Percentiles rank a stretch among this genome's conserved stretches.
Evolutionary conservation across 2,329 filamentous ascomycete species (phyloP).

Genomic region (Microsporum audouinii): DNA sequence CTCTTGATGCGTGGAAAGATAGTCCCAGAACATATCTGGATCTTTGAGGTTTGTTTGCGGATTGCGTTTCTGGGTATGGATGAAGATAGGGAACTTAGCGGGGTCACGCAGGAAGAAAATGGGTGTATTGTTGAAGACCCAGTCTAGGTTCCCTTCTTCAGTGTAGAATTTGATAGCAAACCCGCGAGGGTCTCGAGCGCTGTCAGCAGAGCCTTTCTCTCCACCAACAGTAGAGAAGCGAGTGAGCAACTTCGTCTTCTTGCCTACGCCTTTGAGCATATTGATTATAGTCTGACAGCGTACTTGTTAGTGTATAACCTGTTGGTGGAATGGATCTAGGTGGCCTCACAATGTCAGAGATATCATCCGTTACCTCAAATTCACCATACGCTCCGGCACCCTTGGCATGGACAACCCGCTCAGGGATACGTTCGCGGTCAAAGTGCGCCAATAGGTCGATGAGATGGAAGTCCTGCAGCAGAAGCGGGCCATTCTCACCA

Average conservation of each 20-base stretch:
- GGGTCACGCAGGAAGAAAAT: slow-evolving; percentile 67
- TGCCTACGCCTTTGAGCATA: slow-evolving; percentile 49
- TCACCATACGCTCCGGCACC: slow-evolving; percentile 5
- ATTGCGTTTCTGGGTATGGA: slow-evolving; percentile 65
- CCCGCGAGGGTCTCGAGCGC: slow-evolving; percentile 59
- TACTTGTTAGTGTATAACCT: slow-evolving; percentile 1
- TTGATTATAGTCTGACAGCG: slow-evolving; percentile 29
- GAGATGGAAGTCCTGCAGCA: slow-evolving; percentile 55
- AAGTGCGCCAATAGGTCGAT: slow-evolving; percentile 47
- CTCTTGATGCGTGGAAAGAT: slow-evolving; percentile 50
- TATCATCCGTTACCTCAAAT: slow-evolving; percentile 40
- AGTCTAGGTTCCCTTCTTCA: slow-evolving; percentile 62
- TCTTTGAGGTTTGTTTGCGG: slow-evolving; percentile 58
- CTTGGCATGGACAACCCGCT: slow-evolving; percentile 6
- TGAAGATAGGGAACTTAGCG: slow-evolving; percentile 61
- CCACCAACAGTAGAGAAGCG: slow-evolving; percentile 69
- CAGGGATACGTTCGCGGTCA: slow-evolving; percentile 27
- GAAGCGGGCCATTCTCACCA: slow-evolving; percentile 46
- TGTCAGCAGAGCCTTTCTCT: slow-evolving; percentile 59
- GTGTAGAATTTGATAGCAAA: slow-evolving; percentile 65
- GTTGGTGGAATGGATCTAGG: not conserved
- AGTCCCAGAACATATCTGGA: slow-evolving; percentile 60
- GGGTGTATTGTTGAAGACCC: slow-evolving; percentile 48
- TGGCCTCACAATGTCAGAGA: slow-evolving; percentile 35
- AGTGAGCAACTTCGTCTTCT: slow-evolving; percentile 54